Evolutionary conservation across 371 early-diverging fungal species (phyloP).

Genomic region (Mucor racemosus): DNA sequence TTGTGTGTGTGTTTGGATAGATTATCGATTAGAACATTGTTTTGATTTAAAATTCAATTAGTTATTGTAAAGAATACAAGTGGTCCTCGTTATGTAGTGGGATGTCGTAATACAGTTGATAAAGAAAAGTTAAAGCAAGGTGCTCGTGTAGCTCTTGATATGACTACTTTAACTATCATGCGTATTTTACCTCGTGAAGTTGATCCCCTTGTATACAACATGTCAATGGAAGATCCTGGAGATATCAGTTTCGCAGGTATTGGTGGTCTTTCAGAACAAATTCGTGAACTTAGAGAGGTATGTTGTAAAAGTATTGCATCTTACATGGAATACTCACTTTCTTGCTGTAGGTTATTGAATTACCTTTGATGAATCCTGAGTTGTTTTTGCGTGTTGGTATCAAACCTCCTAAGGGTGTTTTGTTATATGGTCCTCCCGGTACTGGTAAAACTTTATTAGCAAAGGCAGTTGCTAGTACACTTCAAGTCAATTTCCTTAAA

Average conservation of each 20-base stretch:
- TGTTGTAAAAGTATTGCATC: no score
- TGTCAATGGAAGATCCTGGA: conserved; percentile 98
- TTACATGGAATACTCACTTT: no score
- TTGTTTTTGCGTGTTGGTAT: conserved; percentile 98
- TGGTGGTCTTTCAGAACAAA: conserved; percentile 98
- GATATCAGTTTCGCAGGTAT: conserved; percentile 96
- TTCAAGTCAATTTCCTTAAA: conserved; percentile 97
- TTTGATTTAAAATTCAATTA: conserved; percentile 25
- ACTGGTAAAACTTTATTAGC: conserved; percentile 93
- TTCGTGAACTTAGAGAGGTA: conserved; percentile 95
- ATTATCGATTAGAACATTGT: background rate
- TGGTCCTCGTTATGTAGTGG: conserved; percentile 99
- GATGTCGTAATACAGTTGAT: conserved; percentile 94
- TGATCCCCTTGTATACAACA: conserved; percentile 99
- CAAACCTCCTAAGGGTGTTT: conserved; percentile 98
- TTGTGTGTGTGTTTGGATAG: background rate
- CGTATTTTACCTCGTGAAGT: conserved; percentile 98
- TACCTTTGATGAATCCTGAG: conserved; percentile 99
- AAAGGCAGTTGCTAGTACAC: conserved; percentile 96
- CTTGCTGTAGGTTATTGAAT: conserved; percentile 81
- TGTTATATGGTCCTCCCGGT: conserved; percentile 99
- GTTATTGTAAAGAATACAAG: conserved; percentile 99
- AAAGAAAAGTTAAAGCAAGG: conserved; percentile 95
- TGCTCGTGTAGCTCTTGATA: conserved; percentile 98
- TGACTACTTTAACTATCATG: conserved; percentile 99